phyloP scores from a whole-genome alignment of 306 rosid genomes.

The Cucumis cinereus region DNA sequence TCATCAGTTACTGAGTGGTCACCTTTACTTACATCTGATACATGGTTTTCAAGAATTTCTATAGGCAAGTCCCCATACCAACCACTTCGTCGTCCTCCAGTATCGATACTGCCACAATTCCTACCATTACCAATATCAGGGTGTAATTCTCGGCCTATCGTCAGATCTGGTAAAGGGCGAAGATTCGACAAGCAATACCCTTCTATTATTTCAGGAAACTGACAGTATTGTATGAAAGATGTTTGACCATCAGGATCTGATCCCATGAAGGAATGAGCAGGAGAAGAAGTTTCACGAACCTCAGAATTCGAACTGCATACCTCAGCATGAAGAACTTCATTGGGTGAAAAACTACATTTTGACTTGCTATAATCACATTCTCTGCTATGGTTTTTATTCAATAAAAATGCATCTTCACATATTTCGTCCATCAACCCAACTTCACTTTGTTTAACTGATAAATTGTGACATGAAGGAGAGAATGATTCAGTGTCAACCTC shows the following conservation, averaged over 20 bases:
- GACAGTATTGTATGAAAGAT: slow-evolving; percentile 35
- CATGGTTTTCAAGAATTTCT: slow-evolving; percentile 66
- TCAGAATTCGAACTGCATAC: slow-evolving; percentile 20
- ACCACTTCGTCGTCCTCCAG: slow-evolving; percentile 49
- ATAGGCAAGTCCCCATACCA: slow-evolving; percentile 49
- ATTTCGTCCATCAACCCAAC: slow-evolving; percentile 67
- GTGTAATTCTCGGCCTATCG: slow-evolving; percentile 33
- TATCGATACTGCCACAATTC: slow-evolving; percentile 31
- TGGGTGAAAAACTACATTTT: slow-evolving; percentile 25
- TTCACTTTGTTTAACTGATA: slow-evolving; percentile 26
- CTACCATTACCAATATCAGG: slow-evolving; percentile 26
- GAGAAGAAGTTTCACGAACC: slow-evolving; percentile 26
- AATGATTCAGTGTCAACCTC: slow-evolving; percentile 30
- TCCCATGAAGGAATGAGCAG: slow-evolving; percentile 22
- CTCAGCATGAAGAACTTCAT: slow-evolving; percentile 34
- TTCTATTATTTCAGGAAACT: slow-evolving; percentile 57
- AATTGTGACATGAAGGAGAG: slow-evolving; percentile 29
- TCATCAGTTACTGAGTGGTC: slow-evolving; percentile 19
- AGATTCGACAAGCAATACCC: slow-evolving; percentile 57
- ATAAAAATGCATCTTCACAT: slow-evolving; percentile 72
- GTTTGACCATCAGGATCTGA: slow-evolving; percentile 39
- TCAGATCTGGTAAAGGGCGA: slow-evolving; percentile 36
- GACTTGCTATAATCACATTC: slow-evolving; percentile 31
- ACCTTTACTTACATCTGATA: slow-evolving; percentile 30
- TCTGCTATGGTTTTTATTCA: slow-evolving; percentile 17